phyloP scores from a whole-genome alignment of 352 stramenopile species.

The Pythium pyrilobum region DNA sequence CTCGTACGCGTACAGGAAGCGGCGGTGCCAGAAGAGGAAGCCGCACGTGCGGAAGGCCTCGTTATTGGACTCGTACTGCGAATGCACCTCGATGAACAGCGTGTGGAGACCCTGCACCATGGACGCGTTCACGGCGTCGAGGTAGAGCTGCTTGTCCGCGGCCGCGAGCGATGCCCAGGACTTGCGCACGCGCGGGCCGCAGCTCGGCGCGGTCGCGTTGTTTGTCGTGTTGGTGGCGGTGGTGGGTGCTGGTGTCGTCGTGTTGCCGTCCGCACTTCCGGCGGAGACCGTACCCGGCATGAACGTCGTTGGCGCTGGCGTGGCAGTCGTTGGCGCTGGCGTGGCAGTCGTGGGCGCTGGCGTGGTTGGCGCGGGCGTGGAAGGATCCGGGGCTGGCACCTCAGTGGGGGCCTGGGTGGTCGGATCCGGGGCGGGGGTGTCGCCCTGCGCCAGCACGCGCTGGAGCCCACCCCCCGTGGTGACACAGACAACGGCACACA shows the following conservation, averaged over 20 bases:
- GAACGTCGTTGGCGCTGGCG: not conserved
- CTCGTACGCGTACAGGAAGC: constrained; percentile 66
- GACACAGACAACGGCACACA: not conserved
- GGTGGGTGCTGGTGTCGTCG: not conserved
- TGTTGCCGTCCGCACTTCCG: not conserved
- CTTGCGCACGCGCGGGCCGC: constrained; percentile 40
- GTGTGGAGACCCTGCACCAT: constrained; percentile 50
- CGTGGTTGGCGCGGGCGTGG: not conserved
- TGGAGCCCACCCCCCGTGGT: not conserved
- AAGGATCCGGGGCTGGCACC: not conserved
- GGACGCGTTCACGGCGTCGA: constrained; percentile 44
- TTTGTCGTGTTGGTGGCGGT: not conserved
- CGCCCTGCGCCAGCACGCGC: constrained; percentile 1
- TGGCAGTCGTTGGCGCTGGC: not conserved
- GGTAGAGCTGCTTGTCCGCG: constrained; percentile 56
- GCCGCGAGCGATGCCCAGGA: constrained; percentile 37
- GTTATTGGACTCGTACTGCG: constrained; percentile 28
- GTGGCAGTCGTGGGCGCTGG: not conserved
- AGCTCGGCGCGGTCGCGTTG: constrained; percentile 9
- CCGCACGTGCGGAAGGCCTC: constrained; percentile 45
- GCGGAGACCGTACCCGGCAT: not conserved
- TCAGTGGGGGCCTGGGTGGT: not conserved
- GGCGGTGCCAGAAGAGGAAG: constrained; percentile 68
- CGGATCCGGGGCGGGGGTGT: not conserved
- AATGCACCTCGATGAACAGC: constrained; percentile 52